These are phyloP conservation scores for Tuber indicum DNA, from an alignment of 495 filamentous ascomycete genomes.

Conservation along the genomic window DNA sequence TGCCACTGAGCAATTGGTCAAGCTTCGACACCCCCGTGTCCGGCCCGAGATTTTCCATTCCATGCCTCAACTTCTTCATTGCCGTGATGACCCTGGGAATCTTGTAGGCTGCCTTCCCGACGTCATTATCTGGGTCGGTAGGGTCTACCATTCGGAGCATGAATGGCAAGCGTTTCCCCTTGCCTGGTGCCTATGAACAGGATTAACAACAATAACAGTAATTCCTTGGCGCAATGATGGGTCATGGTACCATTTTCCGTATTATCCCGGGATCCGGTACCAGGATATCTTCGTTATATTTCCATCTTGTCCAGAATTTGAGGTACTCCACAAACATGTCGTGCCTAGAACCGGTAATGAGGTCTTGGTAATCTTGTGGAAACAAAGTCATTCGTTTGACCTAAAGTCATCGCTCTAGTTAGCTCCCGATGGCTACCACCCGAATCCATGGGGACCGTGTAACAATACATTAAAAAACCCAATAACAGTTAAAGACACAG, in stretches of 20 bases:
- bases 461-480: conserved; percentile 29
- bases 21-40: neutral
- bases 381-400: neutral
- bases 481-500: conserved; percentile 24
- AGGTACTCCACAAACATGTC: conserved; percentile 1
- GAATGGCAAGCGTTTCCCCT: neutral
- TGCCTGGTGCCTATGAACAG: neutral
- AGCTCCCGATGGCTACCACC: neutral
- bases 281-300: neutral
- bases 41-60: neutral
- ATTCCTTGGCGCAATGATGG: neutral
- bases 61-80: neutral
- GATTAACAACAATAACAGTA: neutral
- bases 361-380: neutral
- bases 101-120: neutral
- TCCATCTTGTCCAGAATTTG: neutral
- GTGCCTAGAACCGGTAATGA: neutral
- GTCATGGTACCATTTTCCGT: neutral
- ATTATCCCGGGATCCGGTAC: neutral
- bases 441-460: neutral
- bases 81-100: neutral
- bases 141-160: conserved; percentile 8
- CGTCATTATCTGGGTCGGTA: conserved; percentile 22
- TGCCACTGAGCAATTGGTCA: neutral
- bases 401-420: neutral